Evolutionary conservation across 176 grass and related monocot genomes (phyloP).

Genomic region (Oryza meyeriana): DNA sequence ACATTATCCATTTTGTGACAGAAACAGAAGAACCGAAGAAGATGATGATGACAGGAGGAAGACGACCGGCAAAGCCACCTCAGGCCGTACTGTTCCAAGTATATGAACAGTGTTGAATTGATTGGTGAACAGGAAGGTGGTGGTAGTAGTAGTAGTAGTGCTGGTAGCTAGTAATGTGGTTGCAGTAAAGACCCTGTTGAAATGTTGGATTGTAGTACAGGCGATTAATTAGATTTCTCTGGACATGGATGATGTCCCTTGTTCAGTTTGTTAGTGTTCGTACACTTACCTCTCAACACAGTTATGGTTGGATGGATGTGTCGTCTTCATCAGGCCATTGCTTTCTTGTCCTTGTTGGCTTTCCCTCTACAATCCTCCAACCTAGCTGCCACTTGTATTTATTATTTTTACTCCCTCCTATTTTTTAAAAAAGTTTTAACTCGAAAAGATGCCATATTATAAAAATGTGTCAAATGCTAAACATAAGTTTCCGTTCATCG

Average conservation of each 20-base stretch:
- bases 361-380: background rate
- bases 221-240: background rate
- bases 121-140: background rate
- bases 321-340: background rate
- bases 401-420: background rate
- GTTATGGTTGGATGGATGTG: background rate
- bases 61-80: background rate
- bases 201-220: background rate
- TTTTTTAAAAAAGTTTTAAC: too few relatives aligned
- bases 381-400: background rate
- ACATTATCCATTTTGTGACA: background rate
- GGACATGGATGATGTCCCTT: background rate
- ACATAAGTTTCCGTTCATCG: too few relatives aligned
- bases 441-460: too few relatives aligned
- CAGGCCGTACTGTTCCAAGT: background rate
- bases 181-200: background rate
- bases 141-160: background rate
- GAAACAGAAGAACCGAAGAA: too few relatives aligned
- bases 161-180: background rate
- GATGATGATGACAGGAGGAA: background rate
- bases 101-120: background rate
- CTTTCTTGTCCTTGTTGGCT: background rate
- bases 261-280: background rate
- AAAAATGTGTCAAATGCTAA: too few relatives aligned
- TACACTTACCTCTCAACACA: slow-evolving; percentile 1